Evolutionary conservation across 2,329 filamentous ascomycete genomes (phyloP).

Genomic region (Claviceps spartinae): DNA sequence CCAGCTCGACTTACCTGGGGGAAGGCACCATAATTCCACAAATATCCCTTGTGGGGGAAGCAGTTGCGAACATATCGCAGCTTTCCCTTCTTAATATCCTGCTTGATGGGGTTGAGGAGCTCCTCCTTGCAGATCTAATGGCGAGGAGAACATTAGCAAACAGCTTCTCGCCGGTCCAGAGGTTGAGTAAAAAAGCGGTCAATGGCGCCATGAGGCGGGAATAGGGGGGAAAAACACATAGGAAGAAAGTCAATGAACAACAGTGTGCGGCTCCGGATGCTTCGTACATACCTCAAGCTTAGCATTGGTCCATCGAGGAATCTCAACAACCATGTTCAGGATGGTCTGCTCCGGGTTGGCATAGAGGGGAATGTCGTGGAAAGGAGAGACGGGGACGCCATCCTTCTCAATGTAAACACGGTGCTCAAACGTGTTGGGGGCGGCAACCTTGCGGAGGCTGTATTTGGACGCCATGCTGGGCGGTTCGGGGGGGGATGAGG

Average conservation of each 20-base stretch:
- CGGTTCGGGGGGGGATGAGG: constrained; percentile 11
- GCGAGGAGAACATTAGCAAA: constrained; percentile 11
- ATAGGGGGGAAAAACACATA: no score
- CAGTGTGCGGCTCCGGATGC: not conserved
- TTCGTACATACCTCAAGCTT: constrained; percentile 76
- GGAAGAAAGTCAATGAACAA: not conserved
- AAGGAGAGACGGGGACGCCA: constrained; percentile 84
- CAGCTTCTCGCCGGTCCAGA: not conserved
- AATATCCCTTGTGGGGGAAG: constrained; percentile 99
- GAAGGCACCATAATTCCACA: constrained; percentile 99
- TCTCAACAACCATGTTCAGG: constrained; percentile 99
- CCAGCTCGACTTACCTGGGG: constrained; percentile 55
- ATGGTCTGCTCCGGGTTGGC: constrained; percentile 92
- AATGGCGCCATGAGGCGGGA: not conserved
- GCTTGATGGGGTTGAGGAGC: constrained; percentile 96
- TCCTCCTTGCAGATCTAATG: constrained; percentile 94
- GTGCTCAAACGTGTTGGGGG: constrained; percentile 89
- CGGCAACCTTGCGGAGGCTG: constrained; percentile 72
- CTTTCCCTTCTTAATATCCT: constrained; percentile 99
- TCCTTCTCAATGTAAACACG: constrained; percentile 97
- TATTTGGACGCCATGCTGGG: constrained; percentile 49
- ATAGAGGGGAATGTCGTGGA: constrained; percentile 97
- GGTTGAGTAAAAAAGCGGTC: not conserved
- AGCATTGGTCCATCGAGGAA: constrained; percentile 98
- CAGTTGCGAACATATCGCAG: constrained; percentile 98